Conservation (phyloP, 2,329 filamentous ascomycete genomes). For the Ilyonectria mors-panacis region DNA sequence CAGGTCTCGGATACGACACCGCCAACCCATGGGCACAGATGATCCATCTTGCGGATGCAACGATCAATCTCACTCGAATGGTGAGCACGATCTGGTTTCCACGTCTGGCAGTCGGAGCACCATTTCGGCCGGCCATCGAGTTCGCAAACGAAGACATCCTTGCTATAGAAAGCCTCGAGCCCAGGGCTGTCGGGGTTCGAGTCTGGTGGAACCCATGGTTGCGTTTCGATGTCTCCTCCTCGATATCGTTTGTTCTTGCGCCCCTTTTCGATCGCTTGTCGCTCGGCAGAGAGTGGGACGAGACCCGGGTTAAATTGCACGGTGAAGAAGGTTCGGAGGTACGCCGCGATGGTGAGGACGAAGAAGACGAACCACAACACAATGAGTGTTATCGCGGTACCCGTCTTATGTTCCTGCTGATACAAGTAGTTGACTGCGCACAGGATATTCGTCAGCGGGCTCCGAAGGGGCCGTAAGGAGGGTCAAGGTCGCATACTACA, state of each 20-base stretch:
- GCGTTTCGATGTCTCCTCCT: constrained; percentile 47
- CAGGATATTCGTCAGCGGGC: constrained; percentile 21
- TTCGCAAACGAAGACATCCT: constrained; percentile 88
- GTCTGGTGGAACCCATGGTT: constrained; percentile 58
- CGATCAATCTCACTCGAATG: constrained; percentile 87
- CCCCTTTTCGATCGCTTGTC: constrained; percentile 50
- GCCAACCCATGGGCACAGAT: constrained; percentile 97
- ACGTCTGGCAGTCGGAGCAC: constrained; percentile 87
- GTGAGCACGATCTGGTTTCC: constrained; percentile 90
- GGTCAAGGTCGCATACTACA: constrained; percentile 69
- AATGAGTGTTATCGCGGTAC: constrained; percentile 78
- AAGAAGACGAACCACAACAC: constrained; percentile 82
- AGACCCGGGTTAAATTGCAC: constrained; percentile 82
- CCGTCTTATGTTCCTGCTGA: constrained; percentile 59
- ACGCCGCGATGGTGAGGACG: constrained; percentile 75
- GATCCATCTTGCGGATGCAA: constrained; percentile 93
- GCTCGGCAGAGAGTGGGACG: constrained; percentile 70
- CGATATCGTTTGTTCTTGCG: constrained; percentile 40
- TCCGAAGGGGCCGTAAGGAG: constrained; percentile 6
- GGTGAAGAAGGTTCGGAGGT: constrained; percentile 78
- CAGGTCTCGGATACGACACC: constrained; percentile 89
- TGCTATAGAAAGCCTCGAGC: constrained; percentile 83
- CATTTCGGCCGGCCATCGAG: constrained; percentile 87
- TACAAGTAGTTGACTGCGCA: constrained; percentile 78
- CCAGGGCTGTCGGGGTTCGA: constrained; percentile 74